Conservation (phyloP, 2,329 filamentous ascomycete species). For the Arthrobotrys sinensis region DNA sequence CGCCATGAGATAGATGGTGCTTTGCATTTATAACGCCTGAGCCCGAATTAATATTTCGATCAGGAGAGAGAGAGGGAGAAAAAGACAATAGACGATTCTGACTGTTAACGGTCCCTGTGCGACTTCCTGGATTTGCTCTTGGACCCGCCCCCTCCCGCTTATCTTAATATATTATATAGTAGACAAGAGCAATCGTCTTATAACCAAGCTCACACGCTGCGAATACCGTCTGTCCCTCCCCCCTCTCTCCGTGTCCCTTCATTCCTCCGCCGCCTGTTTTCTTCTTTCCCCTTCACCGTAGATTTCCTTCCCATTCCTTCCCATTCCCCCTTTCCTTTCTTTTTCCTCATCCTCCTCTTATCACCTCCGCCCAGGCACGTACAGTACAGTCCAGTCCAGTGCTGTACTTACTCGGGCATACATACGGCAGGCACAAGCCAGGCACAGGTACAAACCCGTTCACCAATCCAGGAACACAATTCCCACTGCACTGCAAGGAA, state of each 20-base stretch:
- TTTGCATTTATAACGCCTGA: slow-evolving; percentile 7
- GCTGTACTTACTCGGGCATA: slow-evolving; percentile 1
- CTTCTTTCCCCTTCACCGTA: slow-evolving; percentile 2
- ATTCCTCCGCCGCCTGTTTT: slow-evolving; percentile 17
- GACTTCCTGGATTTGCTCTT: background rate
- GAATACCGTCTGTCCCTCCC: too few relatives aligned
- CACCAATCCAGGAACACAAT: slow-evolving; percentile 37
- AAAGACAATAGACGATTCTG: background rate
- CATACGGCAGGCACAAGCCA: slow-evolving; percentile 31
- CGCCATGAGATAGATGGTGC: slow-evolving; percentile 6
- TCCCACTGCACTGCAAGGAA: slow-evolving; percentile 44
- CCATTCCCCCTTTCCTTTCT: background rate
- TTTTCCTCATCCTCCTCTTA: background rate
- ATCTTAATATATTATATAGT: slow-evolving; percentile 17
- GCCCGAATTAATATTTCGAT: slow-evolving; percentile 1
- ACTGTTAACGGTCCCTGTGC: slow-evolving; percentile 23
- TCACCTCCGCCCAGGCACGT: slow-evolving; percentile 7
- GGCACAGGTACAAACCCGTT: slow-evolving; percentile 16
- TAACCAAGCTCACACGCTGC: background rate
- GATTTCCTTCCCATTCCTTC: background rate
- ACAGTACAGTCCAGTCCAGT: background rate
- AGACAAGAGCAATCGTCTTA: background rate
- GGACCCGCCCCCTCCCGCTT: slow-evolving; percentile 16
- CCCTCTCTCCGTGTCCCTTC: background rate
- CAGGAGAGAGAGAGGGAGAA: background rate